Evolutionary conservation across 352 stramenopile species (phyloP), one percentile per base, ranked within the genome.

Genomic region (Phytophthora chlamydospora): DNA sequence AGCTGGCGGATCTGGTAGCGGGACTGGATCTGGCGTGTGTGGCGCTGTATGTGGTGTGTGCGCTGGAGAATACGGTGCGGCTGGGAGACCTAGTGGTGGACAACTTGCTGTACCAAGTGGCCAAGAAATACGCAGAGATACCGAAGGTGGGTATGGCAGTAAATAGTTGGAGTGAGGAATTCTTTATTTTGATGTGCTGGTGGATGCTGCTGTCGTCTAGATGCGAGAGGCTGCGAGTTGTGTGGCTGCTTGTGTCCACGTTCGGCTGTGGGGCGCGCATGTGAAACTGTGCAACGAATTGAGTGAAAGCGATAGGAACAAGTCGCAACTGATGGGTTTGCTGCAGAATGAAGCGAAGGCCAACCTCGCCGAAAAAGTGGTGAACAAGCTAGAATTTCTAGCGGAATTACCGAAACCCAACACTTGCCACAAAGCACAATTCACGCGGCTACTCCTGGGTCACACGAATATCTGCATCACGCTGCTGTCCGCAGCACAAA

Each of bases 101-200:
- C 43, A 93, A 90, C 58, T 67, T 93, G 69, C 68, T 93, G 11
- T 93, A 93, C 34, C 84, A 93, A 68, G 72, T 91, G 11, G 69
- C 82, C 31, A 93, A 93, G 68, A 90, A 88, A 40, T 85, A 82
- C 46, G 58, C 68, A 0, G 82, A 90, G 24, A 76, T 87, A 8
- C 71, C 77, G 9, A 50, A 71, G 31, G 82, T 84, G 42, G 29
- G 71, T 60, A 13, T 32, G 7, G 12, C 17, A 21, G 31, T 9
- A 11, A 1, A 55, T 45, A 29, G 9, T 11, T 41, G 32, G 12
- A 32, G 29, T n/a, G 5, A 35, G 29, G 2, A 19, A 17, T 53
- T 21, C 24, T 62, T 13, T 32, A 34, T 43, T 39, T 24, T 36
- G 6, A 34, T 21, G 19, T 40, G n/a, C 11, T 58, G 42, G 2